Evolutionary conservation across 805 yeast genomes (phyloP).

Genomic region (Candida sphagnicola): DNA sequence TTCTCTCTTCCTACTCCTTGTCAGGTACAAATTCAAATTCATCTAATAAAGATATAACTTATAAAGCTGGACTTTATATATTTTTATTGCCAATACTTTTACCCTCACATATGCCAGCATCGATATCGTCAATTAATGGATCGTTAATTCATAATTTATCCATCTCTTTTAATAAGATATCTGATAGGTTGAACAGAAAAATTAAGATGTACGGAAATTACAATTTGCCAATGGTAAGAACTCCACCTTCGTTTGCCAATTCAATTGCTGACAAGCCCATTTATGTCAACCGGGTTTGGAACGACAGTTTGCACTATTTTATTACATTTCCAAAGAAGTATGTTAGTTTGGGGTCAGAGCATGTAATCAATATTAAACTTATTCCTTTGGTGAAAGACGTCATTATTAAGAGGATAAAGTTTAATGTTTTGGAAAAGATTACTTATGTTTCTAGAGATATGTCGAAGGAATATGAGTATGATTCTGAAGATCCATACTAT

Average conservation of each 20-base stretch:
- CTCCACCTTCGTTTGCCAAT: constrained; percentile 56
- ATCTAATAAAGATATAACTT: constrained; percentile 11
- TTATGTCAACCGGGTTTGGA: constrained; percentile 74
- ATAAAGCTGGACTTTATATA: constrained; percentile 66
- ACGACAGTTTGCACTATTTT: constrained; percentile 65
- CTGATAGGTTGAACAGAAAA: constrained; percentile 32
- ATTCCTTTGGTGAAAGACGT: constrained; percentile 64
- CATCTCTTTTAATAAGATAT: constrained; percentile 35
- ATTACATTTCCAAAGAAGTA: constrained; percentile 68
- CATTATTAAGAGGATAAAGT: constrained; percentile 56
- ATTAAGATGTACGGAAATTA: constrained; percentile 27
- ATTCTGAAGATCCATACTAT: constrained; percentile 25
- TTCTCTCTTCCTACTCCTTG: neutral
- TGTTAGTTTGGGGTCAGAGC: constrained; percentile 58
- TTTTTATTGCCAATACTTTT: constrained; percentile 61
- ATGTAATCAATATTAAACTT: constrained; percentile 59
- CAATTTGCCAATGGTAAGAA: constrained; percentile 46
- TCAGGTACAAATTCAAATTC: neutral
- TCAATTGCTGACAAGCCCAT: constrained; percentile 67
- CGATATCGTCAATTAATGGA: constrained; percentile 51
- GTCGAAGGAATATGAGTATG: constrained; percentile 39
- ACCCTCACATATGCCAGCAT: constrained; percentile 61
- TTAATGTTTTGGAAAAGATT: constrained; percentile 64
- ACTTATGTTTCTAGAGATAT: constrained; percentile 57
- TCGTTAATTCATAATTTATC: constrained; percentile 39